Conservation (phyloP, 192 early-diverging fungal genomes). For the Mortierella hygrophila region DNA sequence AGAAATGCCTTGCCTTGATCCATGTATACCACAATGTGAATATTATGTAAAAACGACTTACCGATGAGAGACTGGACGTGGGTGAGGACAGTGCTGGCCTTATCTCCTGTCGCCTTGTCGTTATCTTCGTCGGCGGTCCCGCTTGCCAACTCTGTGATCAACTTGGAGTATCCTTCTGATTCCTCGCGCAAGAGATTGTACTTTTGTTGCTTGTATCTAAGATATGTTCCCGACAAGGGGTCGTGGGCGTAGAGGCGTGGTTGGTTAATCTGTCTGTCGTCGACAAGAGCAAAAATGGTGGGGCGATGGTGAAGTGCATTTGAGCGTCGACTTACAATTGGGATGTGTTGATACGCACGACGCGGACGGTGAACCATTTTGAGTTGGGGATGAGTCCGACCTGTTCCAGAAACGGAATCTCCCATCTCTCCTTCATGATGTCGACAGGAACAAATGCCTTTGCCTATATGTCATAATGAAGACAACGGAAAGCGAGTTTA, state of each 20-base stretch:
- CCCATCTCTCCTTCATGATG: slow-evolving; percentile 68
- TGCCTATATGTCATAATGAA: neutral
- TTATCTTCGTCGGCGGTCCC: slow-evolving; percentile 38
- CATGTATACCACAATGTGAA: neutral
- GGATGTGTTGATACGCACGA: slow-evolving; percentile 68
- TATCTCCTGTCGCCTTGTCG: neutral
- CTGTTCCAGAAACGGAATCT: slow-evolving; percentile 64
- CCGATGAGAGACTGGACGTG: slow-evolving; percentile 28
- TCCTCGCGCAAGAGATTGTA: slow-evolving; percentile 88
- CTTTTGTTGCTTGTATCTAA: slow-evolving; percentile 84
- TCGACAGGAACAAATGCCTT: slow-evolving; percentile 56
- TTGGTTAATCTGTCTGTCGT: neutral
- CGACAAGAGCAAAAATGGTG: neutral
- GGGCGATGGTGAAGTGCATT: neutral
- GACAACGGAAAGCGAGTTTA: neutral
- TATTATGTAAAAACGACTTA: neutral
- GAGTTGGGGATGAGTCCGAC: slow-evolving; percentile 63
- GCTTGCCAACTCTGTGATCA: slow-evolving; percentile 70
- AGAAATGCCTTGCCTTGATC: neutral
- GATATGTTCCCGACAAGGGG: neutral
- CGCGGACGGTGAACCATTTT: slow-evolving; percentile 54
- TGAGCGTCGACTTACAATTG: slow-evolving; percentile 45
- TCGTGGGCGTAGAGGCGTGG: neutral
- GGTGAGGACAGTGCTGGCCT: slow-evolving; percentile 12
- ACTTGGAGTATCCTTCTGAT: slow-evolving; percentile 83